A percentile compares a stretch with the other conserved stretches of the same genome.
Evolutionary conservation across 176 grass and related monocot genomes (phyloP).

Genomic region (Musa schizocarpa): DNA sequence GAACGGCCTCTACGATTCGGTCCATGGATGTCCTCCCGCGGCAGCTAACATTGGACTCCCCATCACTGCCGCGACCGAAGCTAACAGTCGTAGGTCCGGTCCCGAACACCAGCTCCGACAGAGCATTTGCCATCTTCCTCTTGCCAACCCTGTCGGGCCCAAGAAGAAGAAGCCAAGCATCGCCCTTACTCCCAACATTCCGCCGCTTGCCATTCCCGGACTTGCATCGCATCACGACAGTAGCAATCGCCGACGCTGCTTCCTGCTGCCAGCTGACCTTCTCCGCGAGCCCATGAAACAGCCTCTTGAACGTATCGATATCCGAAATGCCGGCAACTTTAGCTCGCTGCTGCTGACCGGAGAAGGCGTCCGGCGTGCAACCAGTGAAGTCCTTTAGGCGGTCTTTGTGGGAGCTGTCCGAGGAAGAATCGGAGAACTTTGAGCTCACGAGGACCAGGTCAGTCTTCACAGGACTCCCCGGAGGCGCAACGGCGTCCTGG

Average conservation of each 20-base stretch:
- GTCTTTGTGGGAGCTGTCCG: conserved; percentile 24
- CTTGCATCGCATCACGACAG: conserved; percentile 64
- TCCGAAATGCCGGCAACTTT: conserved; percentile 71
- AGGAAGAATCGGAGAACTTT: conserved; percentile 26
- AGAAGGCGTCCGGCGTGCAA: conserved; percentile 13
- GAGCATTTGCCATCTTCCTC: conserved; percentile 66
- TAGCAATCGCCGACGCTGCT: conserved; percentile 68
- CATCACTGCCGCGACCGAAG: conserved; percentile 33
- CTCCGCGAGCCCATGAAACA: conserved; percentile 72
- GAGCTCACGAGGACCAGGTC: conserved; percentile 57
- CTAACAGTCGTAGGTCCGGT: conserved; percentile 27
- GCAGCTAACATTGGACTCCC: conserved; percentile 30
- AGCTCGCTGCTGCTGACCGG: conserved; percentile 59
- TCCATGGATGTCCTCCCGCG: conserved; percentile 72
- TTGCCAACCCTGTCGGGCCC: conserved; percentile 88
- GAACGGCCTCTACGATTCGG: conserved; percentile 64
- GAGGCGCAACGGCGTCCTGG: conserved; percentile 32
- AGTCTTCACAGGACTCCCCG: conserved; percentile 75
- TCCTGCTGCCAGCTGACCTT: conserved; percentile 85
- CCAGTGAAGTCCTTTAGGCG: conserved; percentile 5
- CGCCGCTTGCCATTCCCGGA: conserved; percentile 51
- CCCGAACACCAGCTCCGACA: conserved; percentile 66
- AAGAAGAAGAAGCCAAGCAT: conserved; percentile 86
- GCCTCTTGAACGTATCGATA: conserved; percentile 84
- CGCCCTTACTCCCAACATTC: conserved; percentile 41